These are phyloP conservation scores for Globisporangium okanoganense DNA, from an alignment of 352 stramenopile species.

Conservation along the genomic window DNA sequence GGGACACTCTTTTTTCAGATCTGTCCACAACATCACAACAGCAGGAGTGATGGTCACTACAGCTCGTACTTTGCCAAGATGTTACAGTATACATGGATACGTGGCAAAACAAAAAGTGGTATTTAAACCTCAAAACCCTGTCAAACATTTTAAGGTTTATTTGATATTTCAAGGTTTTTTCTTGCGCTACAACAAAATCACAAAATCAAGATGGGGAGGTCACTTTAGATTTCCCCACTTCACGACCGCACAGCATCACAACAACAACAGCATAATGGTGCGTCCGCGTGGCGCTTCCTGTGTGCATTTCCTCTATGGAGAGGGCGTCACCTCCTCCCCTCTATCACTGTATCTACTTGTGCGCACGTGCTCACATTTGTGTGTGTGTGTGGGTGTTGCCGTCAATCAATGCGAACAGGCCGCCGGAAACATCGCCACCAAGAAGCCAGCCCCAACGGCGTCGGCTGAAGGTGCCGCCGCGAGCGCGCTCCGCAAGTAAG, in stretches of 20 bases:
- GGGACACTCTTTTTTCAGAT: background rate
- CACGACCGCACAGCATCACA: slow-evolving; percentile 4
- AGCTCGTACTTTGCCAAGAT: background rate
- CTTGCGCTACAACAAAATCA: no score
- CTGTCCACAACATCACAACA: slow-evolving; percentile 2
- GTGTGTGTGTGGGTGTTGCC: background rate
- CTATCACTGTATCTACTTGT: background rate
- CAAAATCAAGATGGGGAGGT: slow-evolving; percentile 9
- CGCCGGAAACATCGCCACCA: slow-evolving; percentile 38
- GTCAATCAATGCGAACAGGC: slow-evolving; percentile 19
- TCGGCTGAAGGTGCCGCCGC: slow-evolving; percentile 59
- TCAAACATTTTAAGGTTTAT: no score
- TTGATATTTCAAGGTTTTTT: no score
- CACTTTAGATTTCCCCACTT: slow-evolving; percentile 21
- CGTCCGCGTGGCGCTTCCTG: background rate
- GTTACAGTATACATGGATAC: background rate
- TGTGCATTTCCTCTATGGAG: background rate
- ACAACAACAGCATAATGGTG: slow-evolving; percentile 10
- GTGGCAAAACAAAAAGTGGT: slow-evolving; percentile 4
- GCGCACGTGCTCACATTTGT: background rate
- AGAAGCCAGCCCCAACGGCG: slow-evolving; percentile 68
- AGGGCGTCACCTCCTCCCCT: background rate
- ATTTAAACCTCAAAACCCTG: background rate
- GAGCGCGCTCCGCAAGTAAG: slow-evolving; percentile 65
- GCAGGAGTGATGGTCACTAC: background rate